Conservation (phyloP, 352 stramenopile species). For the Phytopythium kandeliae region DNA sequence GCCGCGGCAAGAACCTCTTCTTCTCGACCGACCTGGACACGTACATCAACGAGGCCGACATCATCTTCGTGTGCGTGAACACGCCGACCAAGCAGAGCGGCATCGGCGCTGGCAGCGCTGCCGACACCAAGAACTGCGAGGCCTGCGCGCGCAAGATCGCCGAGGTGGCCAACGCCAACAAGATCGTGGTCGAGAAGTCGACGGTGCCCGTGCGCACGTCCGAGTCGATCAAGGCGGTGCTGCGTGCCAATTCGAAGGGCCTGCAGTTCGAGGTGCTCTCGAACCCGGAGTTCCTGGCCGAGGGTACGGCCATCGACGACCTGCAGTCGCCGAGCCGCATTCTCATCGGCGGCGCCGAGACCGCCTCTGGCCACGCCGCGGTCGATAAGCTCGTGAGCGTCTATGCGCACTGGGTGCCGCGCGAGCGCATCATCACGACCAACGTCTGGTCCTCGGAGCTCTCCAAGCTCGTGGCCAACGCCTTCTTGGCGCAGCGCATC, state of each 20-base stretch:
- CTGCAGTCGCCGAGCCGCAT: conserved; percentile 94
- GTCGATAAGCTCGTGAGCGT: conserved; percentile 93
- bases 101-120: conserved; percentile 95
- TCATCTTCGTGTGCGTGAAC: conserved; percentile 99
- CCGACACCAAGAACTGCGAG: conserved; percentile 99
- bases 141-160: conserved; percentile 98
- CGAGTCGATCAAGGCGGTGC: conserved; percentile 94
- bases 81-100: conserved; percentile 98
- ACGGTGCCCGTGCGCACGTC: conserved; percentile 99
- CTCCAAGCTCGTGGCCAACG: conserved; percentile 99
- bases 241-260: conserved; percentile 92
- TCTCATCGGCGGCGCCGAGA: conserved; percentile 97
- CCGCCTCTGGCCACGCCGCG: conserved; percentile 74
- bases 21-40: conserved; percentile 98
- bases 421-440: conserved; percentile 95
- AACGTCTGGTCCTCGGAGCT: conserved; percentile 99
- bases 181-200: conserved; percentile 99
- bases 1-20: conserved; percentile 96
- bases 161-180: conserved; percentile 89
- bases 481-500: conserved; percentile 98
- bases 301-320: conserved; percentile 98
- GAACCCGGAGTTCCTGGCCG: conserved; percentile 99
- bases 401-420: conserved; percentile 97
- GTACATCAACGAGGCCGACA: conserved; percentile 95
- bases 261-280: conserved; percentile 96